phyloP scores from a whole-genome alignment of 2,329 filamentous ascomycete genomes.

The Graphium sp. region DNA sequence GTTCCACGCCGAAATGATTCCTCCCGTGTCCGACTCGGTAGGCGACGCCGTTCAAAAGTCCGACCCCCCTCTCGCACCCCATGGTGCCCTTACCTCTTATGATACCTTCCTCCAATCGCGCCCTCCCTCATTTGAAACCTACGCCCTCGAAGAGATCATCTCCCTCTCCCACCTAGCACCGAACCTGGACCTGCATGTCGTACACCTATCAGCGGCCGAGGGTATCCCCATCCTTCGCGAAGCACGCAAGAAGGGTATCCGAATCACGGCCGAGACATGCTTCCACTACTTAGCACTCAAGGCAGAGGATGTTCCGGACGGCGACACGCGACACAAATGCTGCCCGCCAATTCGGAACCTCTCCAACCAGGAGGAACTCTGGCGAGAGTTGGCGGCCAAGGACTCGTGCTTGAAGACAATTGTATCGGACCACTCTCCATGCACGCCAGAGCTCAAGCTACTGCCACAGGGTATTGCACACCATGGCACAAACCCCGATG shows the following conservation, averaged over 20 bases:
- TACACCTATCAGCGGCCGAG: constrained; percentile 80
- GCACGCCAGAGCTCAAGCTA: constrained; percentile 86
- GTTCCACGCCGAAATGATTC: constrained; percentile 98
- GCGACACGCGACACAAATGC: constrained; percentile 88
- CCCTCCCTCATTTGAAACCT: constrained; percentile 79
- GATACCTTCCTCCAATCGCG: constrained; percentile 83
- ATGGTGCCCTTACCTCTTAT: constrained; percentile 61
- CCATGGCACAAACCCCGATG: constrained; percentile 2
- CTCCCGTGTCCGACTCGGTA: constrained; percentile 66
- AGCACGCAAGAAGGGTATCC: constrained; percentile 56
- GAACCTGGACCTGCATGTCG: constrained; percentile 74
- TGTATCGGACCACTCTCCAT: constrained; percentile 91
- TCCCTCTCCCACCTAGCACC: constrained; percentile 67
- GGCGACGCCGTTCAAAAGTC: constrained; percentile 61
- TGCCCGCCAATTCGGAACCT: constrained; percentile 78
- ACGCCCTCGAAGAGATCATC: constrained; percentile 75
- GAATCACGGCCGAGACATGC: constrained; percentile 87
- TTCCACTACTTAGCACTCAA: constrained; percentile 86
- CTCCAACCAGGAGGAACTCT: constrained; percentile 69
- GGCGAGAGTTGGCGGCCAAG: constrained; percentile 56
- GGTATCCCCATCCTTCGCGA: constrained; percentile 66
- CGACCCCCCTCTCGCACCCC: constrained; percentile 50
- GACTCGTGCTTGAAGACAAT: constrained; percentile 81
- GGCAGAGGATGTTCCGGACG: constrained; percentile 64
- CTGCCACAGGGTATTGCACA: constrained; percentile 50